Percentiles rank a stretch among this genome's conserved stretches.
phyloP scores from a whole-genome alignment of 2,329 filamentous ascomycete genomes.

The Septoria linicola region DNA sequence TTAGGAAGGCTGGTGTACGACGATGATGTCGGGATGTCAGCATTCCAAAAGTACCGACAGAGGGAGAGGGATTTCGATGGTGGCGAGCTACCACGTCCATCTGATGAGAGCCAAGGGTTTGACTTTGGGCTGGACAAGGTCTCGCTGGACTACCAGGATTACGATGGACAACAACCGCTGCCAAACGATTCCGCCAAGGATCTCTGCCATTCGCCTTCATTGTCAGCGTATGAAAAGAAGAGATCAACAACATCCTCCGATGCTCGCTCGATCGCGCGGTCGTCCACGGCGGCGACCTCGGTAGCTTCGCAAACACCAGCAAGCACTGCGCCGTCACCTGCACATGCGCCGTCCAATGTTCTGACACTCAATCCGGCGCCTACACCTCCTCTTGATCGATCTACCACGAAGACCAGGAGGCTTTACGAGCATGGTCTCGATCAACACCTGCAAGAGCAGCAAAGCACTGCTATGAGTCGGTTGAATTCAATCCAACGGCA shows the following conservation, averaged over 20 bases:
- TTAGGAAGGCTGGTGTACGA: slow-evolving; percentile 77
- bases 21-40: slow-evolving; percentile 77
- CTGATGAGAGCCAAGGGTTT: slow-evolving; percentile 35
- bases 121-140: slow-evolving; percentile 37
- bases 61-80: slow-evolving; percentile 54
- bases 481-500: slow-evolving; percentile 75
- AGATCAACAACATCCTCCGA: slow-evolving; percentile 84
- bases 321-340: slow-evolving; percentile 40
- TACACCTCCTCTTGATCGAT: slow-evolving; percentile 55
- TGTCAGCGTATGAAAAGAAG: slow-evolving; percentile 67
- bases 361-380: slow-evolving; percentile 30
- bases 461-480: slow-evolving; percentile 71
- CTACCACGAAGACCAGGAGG: slow-evolving; percentile 67
- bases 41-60: slow-evolving; percentile 74
- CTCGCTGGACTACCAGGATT: slow-evolving; percentile 41
- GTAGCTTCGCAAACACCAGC: slow-evolving; percentile 66
- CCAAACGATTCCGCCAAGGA: slow-evolving; percentile 49
- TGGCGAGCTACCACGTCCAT: slow-evolving; percentile 29
- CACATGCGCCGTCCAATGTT: slow-evolving; percentile 53
- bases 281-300: slow-evolving; percentile 86
- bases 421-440: slow-evolving; percentile 82
- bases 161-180: slow-evolving; percentile 41
- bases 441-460: slow-evolving; percentile 77
- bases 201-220: slow-evolving; percentile 52
- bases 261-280: slow-evolving; percentile 64